These are phyloP conservation scores for Apiospora saccharicola DNA, from an alignment of 2,329 filamentous ascomycete genomes.

Conservation along the genomic window DNA sequence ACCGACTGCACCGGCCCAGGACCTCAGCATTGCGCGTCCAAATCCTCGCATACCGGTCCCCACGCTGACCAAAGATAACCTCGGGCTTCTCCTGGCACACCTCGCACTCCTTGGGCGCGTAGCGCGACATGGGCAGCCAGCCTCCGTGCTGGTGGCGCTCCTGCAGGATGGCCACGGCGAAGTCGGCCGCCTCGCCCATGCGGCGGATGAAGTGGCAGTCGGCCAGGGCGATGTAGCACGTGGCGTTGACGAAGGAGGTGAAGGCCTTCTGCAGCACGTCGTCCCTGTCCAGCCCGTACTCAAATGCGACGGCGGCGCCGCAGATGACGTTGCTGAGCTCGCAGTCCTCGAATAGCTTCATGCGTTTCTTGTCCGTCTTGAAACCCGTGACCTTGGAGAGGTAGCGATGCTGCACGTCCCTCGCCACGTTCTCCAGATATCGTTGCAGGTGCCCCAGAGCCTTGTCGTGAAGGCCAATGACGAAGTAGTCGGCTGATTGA, in stretches of 20 bases:
- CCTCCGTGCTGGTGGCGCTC: constrained; percentile 1
- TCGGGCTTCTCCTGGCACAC: not conserved
- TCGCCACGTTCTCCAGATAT: not conserved
- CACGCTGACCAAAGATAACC: not conserved
- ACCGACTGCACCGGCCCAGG: not conserved
- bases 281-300: not conserved
- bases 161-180: constrained; percentile 22
- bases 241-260: not conserved
- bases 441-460: not conserved
- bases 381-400: not conserved
- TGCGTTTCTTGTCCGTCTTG: constrained; percentile 2
- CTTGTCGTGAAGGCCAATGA: not conserved
- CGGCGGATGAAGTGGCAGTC: constrained; percentile 18
- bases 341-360: not conserved
- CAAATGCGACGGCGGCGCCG: not conserved
- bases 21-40: not conserved
- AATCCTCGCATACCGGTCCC: not conserved
- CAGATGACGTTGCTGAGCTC: not conserved
- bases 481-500: constrained; percentile 18
- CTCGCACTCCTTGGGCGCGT: constrained; percentile 1
- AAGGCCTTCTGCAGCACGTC: not conserved
- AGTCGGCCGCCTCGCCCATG: not conserved
- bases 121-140: not conserved
- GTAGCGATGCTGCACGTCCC: not conserved
- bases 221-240: constrained; percentile 4